phyloP scores from a whole-genome alignment of 768 basidiomycete species.

The Filobasidium wieringae region DNA sequence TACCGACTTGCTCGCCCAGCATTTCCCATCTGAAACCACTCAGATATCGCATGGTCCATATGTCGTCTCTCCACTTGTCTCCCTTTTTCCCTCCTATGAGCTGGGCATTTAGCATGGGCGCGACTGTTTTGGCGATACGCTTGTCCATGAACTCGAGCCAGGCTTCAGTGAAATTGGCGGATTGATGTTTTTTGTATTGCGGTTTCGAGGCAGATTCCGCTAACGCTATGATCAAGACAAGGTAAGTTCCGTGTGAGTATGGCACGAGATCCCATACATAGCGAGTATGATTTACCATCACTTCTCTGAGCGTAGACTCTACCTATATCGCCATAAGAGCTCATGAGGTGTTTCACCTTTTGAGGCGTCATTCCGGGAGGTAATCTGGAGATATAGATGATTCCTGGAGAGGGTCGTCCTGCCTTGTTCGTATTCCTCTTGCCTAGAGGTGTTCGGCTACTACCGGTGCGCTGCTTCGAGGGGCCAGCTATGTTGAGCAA shows the following conservation, averaged over 20 bases:
- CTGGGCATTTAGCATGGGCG: conserved; percentile 90
- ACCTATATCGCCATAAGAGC: conserved; percentile 75
- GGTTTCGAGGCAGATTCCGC: conserved; percentile 42
- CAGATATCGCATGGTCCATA: conserved; percentile 99
- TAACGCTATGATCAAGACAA: background rate
- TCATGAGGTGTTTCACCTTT: conserved; percentile 89
- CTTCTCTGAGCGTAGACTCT: conserved; percentile 75
- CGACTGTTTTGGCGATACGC: conserved; percentile 72
- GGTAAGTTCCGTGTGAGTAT: background rate
- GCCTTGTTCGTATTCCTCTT: conserved; percentile 22
- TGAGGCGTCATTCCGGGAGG: conserved; percentile 96
- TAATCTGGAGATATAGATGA: conserved; percentile 88
- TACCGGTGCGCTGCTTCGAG: too few species aligned
- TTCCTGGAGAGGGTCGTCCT: conserved; percentile 46
- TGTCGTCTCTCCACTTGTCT: conserved; percentile 73
- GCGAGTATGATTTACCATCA: conserved; percentile 53
- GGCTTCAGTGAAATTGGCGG: conserved; percentile 82
- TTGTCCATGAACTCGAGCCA: conserved; percentile 99
- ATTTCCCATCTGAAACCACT: conserved; percentile 98
- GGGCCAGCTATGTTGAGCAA: too few species aligned
- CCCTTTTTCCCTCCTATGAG: conserved; percentile 57
- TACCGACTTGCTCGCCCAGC: conserved; percentile 96
- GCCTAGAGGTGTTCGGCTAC: too few species aligned
- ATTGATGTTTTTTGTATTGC: conserved; percentile 58
- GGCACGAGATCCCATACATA: background rate